A percentile compares a stretch with the other conserved stretches of the same genome.
Evolutionary conservation across 768 basidiomycete species (phyloP).

Genomic region (Fomitopsis serialis): DNA sequence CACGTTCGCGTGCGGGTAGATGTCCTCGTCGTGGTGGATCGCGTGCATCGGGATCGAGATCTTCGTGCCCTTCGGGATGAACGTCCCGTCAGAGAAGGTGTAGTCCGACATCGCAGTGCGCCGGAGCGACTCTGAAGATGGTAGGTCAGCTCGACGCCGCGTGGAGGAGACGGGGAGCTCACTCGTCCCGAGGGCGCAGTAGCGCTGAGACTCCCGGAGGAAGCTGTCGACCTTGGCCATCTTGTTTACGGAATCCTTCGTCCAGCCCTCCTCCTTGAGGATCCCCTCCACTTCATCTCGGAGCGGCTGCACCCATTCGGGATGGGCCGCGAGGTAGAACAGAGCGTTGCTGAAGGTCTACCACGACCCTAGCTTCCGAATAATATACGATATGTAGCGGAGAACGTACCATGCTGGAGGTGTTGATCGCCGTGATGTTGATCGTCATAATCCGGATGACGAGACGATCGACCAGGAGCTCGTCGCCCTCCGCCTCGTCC

Average conservation of each 20-base stretch:
- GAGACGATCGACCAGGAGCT: slow-evolving; percentile 23
- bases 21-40: slow-evolving; percentile 33
- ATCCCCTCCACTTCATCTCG: slow-evolving; percentile 27
- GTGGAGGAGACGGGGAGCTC: neutral
- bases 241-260: slow-evolving; percentile 20
- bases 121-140: neutral
- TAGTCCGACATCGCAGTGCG: slow-evolving; percentile 9
- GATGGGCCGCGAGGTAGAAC: slow-evolving; percentile 24
- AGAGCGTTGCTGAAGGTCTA: slow-evolving; percentile 23
- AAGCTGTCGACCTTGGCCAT: slow-evolving; percentile 29
- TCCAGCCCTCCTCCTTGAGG: slow-evolving; percentile 25
- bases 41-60: slow-evolving; percentile 26
- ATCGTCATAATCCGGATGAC: slow-evolving; percentile 18
- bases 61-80: slow-evolving; percentile 33
- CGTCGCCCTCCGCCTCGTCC: slow-evolving; percentile 23
- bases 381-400: neutral
- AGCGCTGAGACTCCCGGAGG: slow-evolving; percentile 17
- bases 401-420: slow-evolving; percentile 17
- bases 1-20: slow-evolving; percentile 35
- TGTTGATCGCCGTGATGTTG: slow-evolving; percentile 29
- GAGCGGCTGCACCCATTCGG: slow-evolving; percentile 21
- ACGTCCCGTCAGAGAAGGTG: slow-evolving; percentile 30
- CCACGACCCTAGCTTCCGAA: neutral
- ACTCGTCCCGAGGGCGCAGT: neutral
- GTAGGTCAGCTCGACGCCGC: no score